Base-by-base conservation (phyloP, 225 moss, liverwort and hornwort species). In the Sphagnum tenellum region DNA sequence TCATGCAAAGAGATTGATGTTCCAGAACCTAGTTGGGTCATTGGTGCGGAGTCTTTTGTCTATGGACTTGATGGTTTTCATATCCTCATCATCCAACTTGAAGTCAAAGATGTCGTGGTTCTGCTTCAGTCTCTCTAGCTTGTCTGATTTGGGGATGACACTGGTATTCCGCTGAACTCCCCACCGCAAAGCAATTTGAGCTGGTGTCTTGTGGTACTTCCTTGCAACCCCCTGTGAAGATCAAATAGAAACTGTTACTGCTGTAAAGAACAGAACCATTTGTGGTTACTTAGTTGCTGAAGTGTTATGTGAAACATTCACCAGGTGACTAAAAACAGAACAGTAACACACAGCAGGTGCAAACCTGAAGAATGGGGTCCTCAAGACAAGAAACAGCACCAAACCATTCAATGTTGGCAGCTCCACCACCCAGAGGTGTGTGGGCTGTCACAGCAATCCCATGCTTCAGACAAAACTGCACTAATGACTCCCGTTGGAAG, bases 91-190 rank as follows among this genome's bases (percentile, higher is more conserved):
- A 7, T 73, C 67, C 54, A 95, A 61, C 69, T 88, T 67, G 7
- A 92, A 92, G 62, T 88, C 88, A 56, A 71, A 74, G 2, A 89
- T 55, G 49, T 83, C 82, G 2, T 82, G 50, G 9, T 95, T 95
- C 69, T 92, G 80, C 82, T 81, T 78, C 13, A 95, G 73, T 48
- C 95, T 81, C 8, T 81, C 76, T 8, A 76, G 62, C 71, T 76
- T 89, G 72, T 88, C 84, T 1, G 92, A 92, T 72, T 95, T 95
- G 7, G 95, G 92, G 58, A 92, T 92, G 58, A 95, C 95, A 60
- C 74, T 77, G 57, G 76, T 81, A 3, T 85, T 78, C 55, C 95
- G 88, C 68, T 95, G 89, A 45, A 95, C 66, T 11, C 86, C 92
- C 92, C 89, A 95, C 46, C 89, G 76, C 61, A 95, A 74, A 2